Percentiles rank a stretch among this genome's conserved stretches.
phyloP scores from a whole-genome alignment of 345 rosid species.

The Rhizophora mangle region DNA sequence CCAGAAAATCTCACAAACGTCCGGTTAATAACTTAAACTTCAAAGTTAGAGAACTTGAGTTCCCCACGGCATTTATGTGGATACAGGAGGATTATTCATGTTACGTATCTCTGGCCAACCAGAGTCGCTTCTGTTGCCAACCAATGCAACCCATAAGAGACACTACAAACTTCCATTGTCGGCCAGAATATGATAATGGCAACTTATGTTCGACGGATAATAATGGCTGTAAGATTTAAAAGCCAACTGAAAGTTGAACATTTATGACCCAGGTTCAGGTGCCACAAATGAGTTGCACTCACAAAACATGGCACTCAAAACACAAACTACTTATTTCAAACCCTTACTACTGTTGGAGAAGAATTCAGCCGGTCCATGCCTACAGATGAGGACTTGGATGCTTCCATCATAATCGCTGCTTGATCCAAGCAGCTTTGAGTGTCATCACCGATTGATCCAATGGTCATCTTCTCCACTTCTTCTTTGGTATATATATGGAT shows the following conservation, averaged over 20 bases:
- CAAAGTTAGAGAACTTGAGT: too few relatives aligned
- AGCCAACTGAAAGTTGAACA: background rate
- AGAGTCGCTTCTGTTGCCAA: too few relatives aligned
- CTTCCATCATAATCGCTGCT: slow-evolving; percentile 63
- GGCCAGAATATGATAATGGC: background rate
- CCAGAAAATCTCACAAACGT: too few relatives aligned
- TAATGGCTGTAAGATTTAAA: background rate
- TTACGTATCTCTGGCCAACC: too few relatives aligned
- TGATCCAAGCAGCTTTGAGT: slow-evolving; percentile 91
- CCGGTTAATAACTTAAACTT: too few relatives aligned
- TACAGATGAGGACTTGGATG: slow-evolving; percentile 85
- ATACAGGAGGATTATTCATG: too few relatives aligned
- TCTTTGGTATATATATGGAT: slow-evolving; percentile 81
- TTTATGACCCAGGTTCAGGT: background rate
- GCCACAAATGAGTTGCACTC: background rate
- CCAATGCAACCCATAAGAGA: too few relatives aligned
- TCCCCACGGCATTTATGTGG: too few relatives aligned
- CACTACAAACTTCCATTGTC: background rate
- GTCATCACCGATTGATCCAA: slow-evolving; percentile 57
- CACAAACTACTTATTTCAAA: slow-evolving; percentile 4
- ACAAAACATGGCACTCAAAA: slow-evolving; percentile 1
- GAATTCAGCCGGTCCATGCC: slow-evolving; percentile 57
- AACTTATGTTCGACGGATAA: background rate
- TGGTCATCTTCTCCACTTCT: slow-evolving; percentile 78
- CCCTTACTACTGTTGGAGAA: slow-evolving; percentile 52